Evolutionary conservation across 148 eudicot genomes (phyloP), one percentile per base, ranked within the genome.

Genomic region (Linanthus parryae): DNA sequence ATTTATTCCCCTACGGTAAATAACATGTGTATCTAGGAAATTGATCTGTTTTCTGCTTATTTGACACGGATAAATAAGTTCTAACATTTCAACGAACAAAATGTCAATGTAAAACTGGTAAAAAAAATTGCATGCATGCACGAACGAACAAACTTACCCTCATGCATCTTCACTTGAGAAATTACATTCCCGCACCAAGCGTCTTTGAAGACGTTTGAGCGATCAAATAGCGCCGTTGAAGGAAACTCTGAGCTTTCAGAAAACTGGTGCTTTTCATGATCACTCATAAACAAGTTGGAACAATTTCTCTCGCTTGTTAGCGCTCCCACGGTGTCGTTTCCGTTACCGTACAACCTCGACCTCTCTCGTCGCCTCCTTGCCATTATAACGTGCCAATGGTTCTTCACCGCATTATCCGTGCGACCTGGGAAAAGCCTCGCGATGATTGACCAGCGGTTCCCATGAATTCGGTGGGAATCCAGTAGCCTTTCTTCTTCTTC

Each of bases 301-400:
- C 2, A 3, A 35, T 8, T 31, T 51, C 34, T 51, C 23, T 31
- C 40, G 12, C 40, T 29, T 17, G 26, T 12, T 15, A 17, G 26
- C 8, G 48, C 11, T 11, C 16, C 26, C 28, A 19, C 20, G 13
- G 15, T 3, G 16, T 45, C 44, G 20, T 44, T 16, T 30, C 54
- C 59, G 42, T 59, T 71, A 2, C 56, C 47, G 14, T 42, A 35
- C 15, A 53, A 18, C 63, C 67, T 73, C 7, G 82, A 76, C 13
- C 71, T 56, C 41, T 81, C 88, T 24, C 83, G 44, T 40, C 65
- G 66, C 57, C 66, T 71, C 40, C 88, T 40, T 0, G 88, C 83
- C 88, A 77, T 81, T 52, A 81, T 77, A 3, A 81, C 88, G 34
- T 81, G 88, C 80, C 80, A 81, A 44, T 81, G 88, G 24, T 81